Base-by-base conservation (phyloP, 2,329 filamentous ascomycete genomes). In the Bimuria novae-zelandiae region DNA sequence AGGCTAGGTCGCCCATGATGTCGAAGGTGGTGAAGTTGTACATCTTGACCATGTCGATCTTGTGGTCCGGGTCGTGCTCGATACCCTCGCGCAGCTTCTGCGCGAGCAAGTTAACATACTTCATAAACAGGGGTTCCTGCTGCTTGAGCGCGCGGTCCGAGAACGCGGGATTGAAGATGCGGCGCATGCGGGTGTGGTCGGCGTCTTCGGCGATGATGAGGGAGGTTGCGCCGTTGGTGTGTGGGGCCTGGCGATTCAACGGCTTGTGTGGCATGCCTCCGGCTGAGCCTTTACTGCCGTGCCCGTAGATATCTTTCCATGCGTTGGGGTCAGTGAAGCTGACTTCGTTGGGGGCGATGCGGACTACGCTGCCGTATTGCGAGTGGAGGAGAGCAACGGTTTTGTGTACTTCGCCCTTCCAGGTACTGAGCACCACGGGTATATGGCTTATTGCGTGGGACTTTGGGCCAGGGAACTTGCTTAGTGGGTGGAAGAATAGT, bases 311-410 rank as follows among this genome's bases (percentile, higher is more conserved):
- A 35, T 69, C 76, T 57, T 74, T 70, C 71, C 77, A 82, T 1
- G 69, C 69, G 2, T 67, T 52, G 8, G 68, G 61, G 17, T 70
- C 63, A 36, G 67, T 73, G 60, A 78, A 82, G 2, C 77, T 75
- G 3, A 82, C 71, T 57, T 81, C 77, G 51, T 79, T 71, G 2
- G 80, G 79, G 3, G 72, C 72, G 40, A 80, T 65, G 8, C 80
- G 76, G 8, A 82, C 78, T 1, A 81, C 71, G 1, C 70, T 68
- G 6, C 80, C 79, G 49, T 64, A 62, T 22, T 51, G 27, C 6
- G 42, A n/a, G 52, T 65, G 63, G 49, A 51, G 14, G 23, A 5
- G 25, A 27, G 10, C 10, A 10, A 69, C 41, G 7, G 48, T 40
- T 4, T 33, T 36, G 22, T 70, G 60, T 7, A 54, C 45, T 1